Conservation (phyloP, 805 yeast genomes). For the Lachancea sp. region DNA sequence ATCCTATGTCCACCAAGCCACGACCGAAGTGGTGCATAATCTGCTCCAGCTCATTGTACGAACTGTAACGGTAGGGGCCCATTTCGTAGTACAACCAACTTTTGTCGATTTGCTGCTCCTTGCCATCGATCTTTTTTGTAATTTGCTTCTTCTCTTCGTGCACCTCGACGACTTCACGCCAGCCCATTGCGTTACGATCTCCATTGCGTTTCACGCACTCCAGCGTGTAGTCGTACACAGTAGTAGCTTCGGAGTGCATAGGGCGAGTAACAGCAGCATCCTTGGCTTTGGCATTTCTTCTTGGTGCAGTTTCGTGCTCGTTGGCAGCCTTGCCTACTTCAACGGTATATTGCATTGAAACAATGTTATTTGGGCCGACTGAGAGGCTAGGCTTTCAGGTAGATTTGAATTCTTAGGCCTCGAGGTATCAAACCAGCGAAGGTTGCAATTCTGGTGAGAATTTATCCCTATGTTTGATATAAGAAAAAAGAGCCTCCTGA, state of each 20-base stretch:
- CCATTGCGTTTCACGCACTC: constrained; percentile 59
- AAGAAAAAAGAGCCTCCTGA: too few species aligned
- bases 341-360: constrained; percentile 35
- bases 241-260: constrained; percentile 51
- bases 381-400: too few species aligned
- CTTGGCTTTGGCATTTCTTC: constrained; percentile 48
- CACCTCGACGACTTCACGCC: constrained; percentile 68
- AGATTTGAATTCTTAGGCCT: too few species aligned
- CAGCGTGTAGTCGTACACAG: constrained; percentile 61
- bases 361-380: too few species aligned
- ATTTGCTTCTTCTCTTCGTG: constrained; percentile 72
- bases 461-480: too few species aligned
- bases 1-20: constrained; percentile 71
- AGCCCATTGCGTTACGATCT: constrained; percentile 54
- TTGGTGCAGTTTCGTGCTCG: constrained; percentile 76
- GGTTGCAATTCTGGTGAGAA: too few species aligned
- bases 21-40: constrained; percentile 53
- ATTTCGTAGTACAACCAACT: constrained; percentile 84
- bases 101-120: constrained; percentile 64
- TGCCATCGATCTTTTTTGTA: constrained; percentile 72
- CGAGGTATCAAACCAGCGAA: too few species aligned
- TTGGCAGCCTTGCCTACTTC: constrained; percentile 62
- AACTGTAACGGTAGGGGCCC: constrained; percentile 60
- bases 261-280: constrained; percentile 56
- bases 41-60: constrained; percentile 50